phyloP scores from a whole-genome alignment of 495 filamentous ascomycete species.

The Neurospora terricola region DNA sequence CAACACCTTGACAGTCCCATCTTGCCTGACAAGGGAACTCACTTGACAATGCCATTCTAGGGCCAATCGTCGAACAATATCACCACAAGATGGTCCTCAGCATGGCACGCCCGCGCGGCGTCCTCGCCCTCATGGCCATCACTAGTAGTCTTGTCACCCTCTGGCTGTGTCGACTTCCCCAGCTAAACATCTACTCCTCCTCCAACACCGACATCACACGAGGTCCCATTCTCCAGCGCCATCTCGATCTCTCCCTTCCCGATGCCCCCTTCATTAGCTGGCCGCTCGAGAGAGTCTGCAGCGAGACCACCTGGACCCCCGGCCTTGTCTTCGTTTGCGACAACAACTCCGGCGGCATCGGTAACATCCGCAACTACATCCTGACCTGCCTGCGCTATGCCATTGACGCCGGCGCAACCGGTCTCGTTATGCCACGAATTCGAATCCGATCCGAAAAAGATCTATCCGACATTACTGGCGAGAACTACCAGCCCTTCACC shows the following conservation, averaged over 20 bases:
- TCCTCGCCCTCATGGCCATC: slow-evolving; percentile 9
- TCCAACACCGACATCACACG: background rate
- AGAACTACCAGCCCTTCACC: slow-evolving; percentile 19
- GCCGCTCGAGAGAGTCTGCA: slow-evolving; percentile 36
- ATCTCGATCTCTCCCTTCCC: slow-evolving; percentile 24
- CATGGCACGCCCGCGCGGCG: slow-evolving; percentile 7
- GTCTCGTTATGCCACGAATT: slow-evolving; percentile 35
- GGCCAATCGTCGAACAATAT: background rate
- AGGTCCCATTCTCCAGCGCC: background rate
- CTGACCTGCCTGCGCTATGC: slow-evolving; percentile 40
- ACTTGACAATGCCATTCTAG: background rate
- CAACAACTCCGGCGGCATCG: slow-evolving; percentile 42
- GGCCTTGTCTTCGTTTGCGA: slow-evolving; percentile 38
- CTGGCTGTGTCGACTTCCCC: slow-evolving; percentile 15
- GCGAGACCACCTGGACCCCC: slow-evolving; percentile 25
- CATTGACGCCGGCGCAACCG: slow-evolving; percentile 38
- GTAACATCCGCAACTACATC: slow-evolving; percentile 45
- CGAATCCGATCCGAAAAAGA: slow-evolving; percentile 20
- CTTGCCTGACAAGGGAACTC: background rate
- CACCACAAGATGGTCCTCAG: background rate
- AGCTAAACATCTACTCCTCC: slow-evolving; percentile 9
- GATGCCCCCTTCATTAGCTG: slow-evolving; percentile 34
- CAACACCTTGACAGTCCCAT: background rate
- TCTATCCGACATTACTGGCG: slow-evolving; percentile 23
- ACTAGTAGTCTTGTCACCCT: slow-evolving; percentile 11